Percentiles rank a stretch among this genome's conserved stretches.
Conservation (phyloP, 805 yeast species). For the Lipomyces yamadae region DNA sequence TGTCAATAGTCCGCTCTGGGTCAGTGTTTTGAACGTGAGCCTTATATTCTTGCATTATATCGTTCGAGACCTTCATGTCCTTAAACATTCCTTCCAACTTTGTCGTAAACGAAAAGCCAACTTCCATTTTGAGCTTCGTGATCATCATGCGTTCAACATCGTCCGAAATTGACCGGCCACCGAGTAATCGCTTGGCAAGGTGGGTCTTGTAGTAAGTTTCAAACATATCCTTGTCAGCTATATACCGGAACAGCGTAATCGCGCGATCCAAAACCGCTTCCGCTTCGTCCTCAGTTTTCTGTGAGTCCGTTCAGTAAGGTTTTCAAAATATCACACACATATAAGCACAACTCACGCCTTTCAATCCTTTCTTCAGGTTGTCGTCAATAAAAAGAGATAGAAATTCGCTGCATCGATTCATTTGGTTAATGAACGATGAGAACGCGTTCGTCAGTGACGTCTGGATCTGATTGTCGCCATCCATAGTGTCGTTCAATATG, state of each 20-base stretch:
- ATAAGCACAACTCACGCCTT: constrained; percentile 41
- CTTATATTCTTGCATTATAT: constrained; percentile 46
- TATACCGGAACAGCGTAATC: constrained; percentile 64
- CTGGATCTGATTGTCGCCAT: constrained; percentile 55
- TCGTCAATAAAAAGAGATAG: constrained; percentile 64
- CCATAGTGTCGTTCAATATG: constrained; percentile 57
- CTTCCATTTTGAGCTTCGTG: constrained; percentile 69
- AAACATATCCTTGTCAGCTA: constrained; percentile 83
- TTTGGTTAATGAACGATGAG: constrained; percentile 51
- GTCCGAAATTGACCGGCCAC: constrained; percentile 50
- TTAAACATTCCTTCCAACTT: constrained; percentile 86
- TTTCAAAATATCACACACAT: neutral
- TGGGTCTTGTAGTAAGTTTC: constrained; percentile 84
- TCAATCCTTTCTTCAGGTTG: constrained; percentile 56
- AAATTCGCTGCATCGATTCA: constrained; percentile 49
- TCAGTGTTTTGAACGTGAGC: constrained; percentile 25
- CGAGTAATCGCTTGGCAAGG: constrained; percentile 77
- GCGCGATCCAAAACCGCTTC: constrained; percentile 59
- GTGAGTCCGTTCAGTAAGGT: neutral
- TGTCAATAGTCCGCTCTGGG: constrained; percentile 45
- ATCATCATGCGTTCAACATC: constrained; percentile 75
- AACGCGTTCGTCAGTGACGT: constrained; percentile 65
- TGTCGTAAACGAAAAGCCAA: constrained; percentile 78
- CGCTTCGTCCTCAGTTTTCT: constrained; percentile 52
- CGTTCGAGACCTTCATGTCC: constrained; percentile 69